Evolutionary conservation across 345 rosid genomes (phyloP).

Genomic region (Cardiospermum halicacabum): DNA sequence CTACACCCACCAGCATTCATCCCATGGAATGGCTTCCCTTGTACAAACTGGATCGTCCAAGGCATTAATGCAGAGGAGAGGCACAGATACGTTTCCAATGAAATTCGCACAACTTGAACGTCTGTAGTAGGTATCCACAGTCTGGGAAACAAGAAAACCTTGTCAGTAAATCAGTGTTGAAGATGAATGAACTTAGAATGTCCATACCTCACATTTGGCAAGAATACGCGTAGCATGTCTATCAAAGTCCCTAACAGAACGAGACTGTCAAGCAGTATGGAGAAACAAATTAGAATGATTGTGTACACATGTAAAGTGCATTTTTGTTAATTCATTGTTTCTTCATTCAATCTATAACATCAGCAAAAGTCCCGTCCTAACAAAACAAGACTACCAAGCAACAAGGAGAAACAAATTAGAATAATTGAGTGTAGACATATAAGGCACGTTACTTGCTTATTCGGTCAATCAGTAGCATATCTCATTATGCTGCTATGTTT

Average conservation of each 20-base stretch:
- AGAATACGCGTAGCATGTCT: conserved; percentile 26
- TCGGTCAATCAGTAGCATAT: neutral
- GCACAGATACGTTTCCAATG: conserved; percentile 31
- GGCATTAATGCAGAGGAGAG: conserved; percentile 34
- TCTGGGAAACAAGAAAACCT: conserved; percentile 18
- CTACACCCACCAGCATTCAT: conserved; percentile 32
- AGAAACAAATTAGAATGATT: conserved; percentile 4
- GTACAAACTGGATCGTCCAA: conserved; percentile 42
- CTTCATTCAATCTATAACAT: neutral
- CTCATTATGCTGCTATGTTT: neutral
- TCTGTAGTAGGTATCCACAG: conserved; percentile 37
- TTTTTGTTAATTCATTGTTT: neutral
- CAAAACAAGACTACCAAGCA: conserved; percentile 27
- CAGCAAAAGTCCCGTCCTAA: too few relatives aligned
- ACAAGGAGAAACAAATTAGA: conserved; percentile 9
- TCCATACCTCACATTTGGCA: conserved; percentile 34
- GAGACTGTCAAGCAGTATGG: conserved; percentile 22
- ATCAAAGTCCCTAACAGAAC: conserved; percentile 32
- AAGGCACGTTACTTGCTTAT: neutral
- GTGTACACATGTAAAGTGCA: neutral
- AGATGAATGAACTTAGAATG: neutral
- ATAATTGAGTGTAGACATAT: neutral
- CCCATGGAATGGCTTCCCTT: conserved; percentile 38
- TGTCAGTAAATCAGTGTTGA: neutral
- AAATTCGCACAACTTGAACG: conserved; percentile 22